phyloP scores from a whole-genome alignment of 257 asterid species.

The Vinca minor region DNA sequence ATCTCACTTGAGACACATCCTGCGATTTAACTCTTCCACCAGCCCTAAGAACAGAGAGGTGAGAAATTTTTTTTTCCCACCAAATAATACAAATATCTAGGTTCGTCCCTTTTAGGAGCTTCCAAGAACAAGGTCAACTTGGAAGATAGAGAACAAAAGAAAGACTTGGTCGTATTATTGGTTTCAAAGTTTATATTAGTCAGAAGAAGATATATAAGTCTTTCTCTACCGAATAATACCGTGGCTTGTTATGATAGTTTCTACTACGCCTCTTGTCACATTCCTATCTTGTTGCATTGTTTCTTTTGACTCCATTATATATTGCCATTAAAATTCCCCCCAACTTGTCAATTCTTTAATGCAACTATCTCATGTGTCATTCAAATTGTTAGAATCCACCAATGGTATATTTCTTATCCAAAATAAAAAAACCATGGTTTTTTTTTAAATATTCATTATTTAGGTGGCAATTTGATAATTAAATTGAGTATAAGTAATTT shows the following conservation, averaged over 20 bases:
- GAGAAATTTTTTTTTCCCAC: too few species aligned
- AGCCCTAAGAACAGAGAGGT: too few species aligned
- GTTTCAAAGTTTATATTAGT: background rate
- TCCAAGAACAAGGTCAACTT: slow-evolving; percentile 6
- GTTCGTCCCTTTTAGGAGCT: too few species aligned
- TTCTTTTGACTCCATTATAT: slow-evolving; percentile 19
- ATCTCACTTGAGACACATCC: too few species aligned
- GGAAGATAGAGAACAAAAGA: background rate
- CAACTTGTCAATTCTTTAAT: slow-evolving; percentile 16
- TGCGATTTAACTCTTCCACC: too few species aligned
- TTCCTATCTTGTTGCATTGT: slow-evolving; percentile 6
- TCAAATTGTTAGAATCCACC: slow-evolving; percentile 4
- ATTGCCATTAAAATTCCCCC: background rate
- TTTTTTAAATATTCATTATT: too few species aligned
- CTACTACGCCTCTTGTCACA: slow-evolving; percentile 12
- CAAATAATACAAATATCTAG: too few species aligned
- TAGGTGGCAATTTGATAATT: too few species aligned
- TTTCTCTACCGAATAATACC: background rate
- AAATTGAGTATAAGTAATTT: too few species aligned
- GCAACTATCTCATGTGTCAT: slow-evolving; percentile 18
- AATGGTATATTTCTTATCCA: too few species aligned
- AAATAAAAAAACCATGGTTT: too few species aligned
- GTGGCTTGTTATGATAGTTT: slow-evolving; percentile 6
- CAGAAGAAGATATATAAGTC: background rate
- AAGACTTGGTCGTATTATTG: slow-evolving; percentile 23